Percentiles rank a stretch among this genome's conserved stretches.
These are phyloP conservation scores for Annulohypoxylon maeteangense DNA, from an alignment of 495 filamentous ascomycete genomes.

Conservation along the genomic window DNA sequence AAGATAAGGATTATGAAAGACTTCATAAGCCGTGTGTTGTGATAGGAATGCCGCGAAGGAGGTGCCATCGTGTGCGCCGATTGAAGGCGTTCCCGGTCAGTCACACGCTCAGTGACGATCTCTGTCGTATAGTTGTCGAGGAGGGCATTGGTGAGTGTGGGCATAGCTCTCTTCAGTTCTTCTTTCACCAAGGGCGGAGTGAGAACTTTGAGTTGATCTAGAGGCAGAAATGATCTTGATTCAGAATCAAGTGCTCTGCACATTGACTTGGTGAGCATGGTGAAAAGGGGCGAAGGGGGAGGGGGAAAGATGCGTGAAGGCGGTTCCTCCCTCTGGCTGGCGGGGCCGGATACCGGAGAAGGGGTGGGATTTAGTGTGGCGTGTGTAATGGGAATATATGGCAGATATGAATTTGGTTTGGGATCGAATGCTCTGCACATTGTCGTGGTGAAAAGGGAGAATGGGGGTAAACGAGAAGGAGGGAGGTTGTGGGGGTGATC, in stretches of 20 bases:
- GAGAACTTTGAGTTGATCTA: constrained; percentile 18
- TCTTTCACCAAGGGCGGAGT: constrained; percentile 18
- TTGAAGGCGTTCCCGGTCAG: neutral
- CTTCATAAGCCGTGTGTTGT: neutral
- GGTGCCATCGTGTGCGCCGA: neutral
- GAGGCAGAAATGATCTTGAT: constrained; percentile 22
- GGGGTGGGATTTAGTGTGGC: no score
- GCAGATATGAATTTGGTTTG: neutral
- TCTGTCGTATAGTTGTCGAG: constrained; percentile 20
- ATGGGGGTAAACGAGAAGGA: neutral
- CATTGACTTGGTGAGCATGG: constrained; percentile 15
- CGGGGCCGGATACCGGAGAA: neutral
- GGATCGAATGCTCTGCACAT: neutral
- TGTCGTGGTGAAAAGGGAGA: neutral
- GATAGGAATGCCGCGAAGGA: neutral
- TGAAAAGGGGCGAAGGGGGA: neutral
- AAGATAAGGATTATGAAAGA: constrained; percentile 24
- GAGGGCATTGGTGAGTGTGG: constrained; percentile 6
- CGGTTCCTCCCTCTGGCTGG: neutral
- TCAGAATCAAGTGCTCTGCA: constrained; percentile 10
- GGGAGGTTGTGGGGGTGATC: neutral
- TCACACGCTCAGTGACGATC: neutral
- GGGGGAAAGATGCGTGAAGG: neutral
- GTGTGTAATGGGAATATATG: neutral
- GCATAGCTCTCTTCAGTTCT: constrained; percentile 23